Percentiles rank a stretch among this genome's conserved stretches.
Evolutionary conservation across 345 rosid genomes (phyloP).

Genomic region (Punica granatum): DNA sequence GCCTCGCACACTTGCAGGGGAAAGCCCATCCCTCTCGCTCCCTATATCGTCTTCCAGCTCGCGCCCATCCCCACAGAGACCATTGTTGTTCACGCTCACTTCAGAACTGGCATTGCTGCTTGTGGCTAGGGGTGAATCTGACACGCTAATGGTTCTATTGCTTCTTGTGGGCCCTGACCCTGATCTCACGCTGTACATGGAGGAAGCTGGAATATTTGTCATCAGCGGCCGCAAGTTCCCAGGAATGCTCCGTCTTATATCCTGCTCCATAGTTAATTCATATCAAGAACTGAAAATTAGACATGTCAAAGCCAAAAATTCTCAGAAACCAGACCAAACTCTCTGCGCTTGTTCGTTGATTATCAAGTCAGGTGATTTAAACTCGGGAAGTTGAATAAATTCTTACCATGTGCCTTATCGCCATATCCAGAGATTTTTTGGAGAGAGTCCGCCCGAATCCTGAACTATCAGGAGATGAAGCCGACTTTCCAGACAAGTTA

Average conservation of each 20-base stretch:
- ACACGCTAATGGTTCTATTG: slow-evolving; percentile 61
- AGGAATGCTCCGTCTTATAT: slow-evolving; percentile 83
- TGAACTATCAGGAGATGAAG: slow-evolving; percentile 80
- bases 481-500: slow-evolving; percentile 54
- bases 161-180: slow-evolving; percentile 72
- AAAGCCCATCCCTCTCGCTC: slow-evolving; percentile 55
- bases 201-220: slow-evolving; percentile 96
- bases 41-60: slow-evolving; percentile 61
- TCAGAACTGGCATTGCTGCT: slow-evolving; percentile 98
- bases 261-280: slow-evolving; percentile 34
- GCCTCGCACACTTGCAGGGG: slow-evolving; percentile 48
- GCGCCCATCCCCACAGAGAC: slow-evolving; percentile 46
- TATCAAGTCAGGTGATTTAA: neutral
- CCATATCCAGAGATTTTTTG: slow-evolving; percentile 98
- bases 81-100: slow-evolving; percentile 72
- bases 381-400: neutral
- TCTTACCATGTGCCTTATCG: slow-evolving; percentile 94
- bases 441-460: slow-evolving; percentile 95
- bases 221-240: slow-evolving; percentile 80
- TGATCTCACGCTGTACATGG: slow-evolving; percentile 94
- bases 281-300: neutral
- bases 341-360: neutral
- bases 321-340: neutral
- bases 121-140: slow-evolving; percentile 90
- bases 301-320: neutral